Evolutionary conservation across 164 flowering plant genomes (phyloP), one percentile per base, ranked within the genome.

Genomic region (Liriodendron chinense): DNA sequence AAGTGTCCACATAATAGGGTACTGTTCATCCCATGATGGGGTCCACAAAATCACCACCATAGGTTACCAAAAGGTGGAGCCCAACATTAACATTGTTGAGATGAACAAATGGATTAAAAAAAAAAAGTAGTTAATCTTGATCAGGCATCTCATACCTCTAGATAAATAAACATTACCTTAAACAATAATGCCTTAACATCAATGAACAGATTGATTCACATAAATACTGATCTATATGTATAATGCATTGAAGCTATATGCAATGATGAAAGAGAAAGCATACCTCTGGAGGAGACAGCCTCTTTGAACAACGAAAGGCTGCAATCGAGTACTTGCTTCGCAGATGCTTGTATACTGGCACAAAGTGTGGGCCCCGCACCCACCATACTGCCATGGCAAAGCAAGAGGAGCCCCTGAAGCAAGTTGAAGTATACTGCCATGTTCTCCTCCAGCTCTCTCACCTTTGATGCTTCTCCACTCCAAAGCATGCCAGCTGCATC

Each of bases 321-420:
- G 84, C 83, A 75, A 77, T 92, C 91, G 65, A 88, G 86, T 70
- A 92, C 91, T 84, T 87, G 86, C 84, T 89, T 91, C 68, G 87
- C 83, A n/a, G 90, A 80, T 68, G 89, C 85, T 76, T 83, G 86
- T 28, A 95, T 81, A 73, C 78, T 72, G 26, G 93, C 86, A 48
- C 83, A 78, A 76, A 96, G 91, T 25, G 98, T 96, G 65, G 96
- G 92, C 28, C 98, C 99, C 47, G 97, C 96, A 62, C 96, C 94
- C 34, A 92, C 91, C 67, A 76, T 81, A 82, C 92, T 90, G 72
- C 91, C 94, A 86, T 87, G 88, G 70, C 87, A 86, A 74, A 87
- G 88, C 80, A 96, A 75, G 74, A 96, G 88, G 71, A 96, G 85
- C 23, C 98, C 99, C 77, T 92, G 96, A 48, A 96, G 87, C 72